Base-by-base conservation (phyloP, 108 stramenopile genomes). In the Cyclotella baltica region DNA sequence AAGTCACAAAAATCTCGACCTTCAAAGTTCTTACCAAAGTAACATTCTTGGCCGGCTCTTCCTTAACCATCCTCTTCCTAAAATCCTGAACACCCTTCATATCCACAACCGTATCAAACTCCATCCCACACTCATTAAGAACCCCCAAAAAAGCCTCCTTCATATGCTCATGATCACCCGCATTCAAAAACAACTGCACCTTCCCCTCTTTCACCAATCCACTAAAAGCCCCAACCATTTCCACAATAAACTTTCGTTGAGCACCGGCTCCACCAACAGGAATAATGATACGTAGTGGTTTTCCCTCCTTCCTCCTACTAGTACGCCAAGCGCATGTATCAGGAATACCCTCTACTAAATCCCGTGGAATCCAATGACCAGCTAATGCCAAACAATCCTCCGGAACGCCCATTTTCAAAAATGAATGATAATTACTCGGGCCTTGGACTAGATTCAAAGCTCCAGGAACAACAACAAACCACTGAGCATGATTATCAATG, bases 191-290 rank as follows among this genome's bases (percentile, higher is more conserved):
- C 55, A 97, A 61, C 70, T 94, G 92, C 11, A 97, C 76, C 50
- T 88, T 82, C 8, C 92, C 93, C 59, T 86, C 75, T 51, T 86
- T 80, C 36, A 95, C 83, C 57, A 89, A 80, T 33, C 72, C 61
- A 67, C 87, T 40, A 27, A 94, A 34, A 19, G 82, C 69, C 56
- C 86, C 79, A 47, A 96, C 83, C 65, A 95, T 78, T n/a, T 77
- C 68, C 9, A 89, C 71, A 72, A 97, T 92, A 68, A 96, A 97
- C 35, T 84, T 93, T 63, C 91, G 81, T 83, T 97, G 96, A 0
- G 96, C 96, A 31, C 96, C 96, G 1, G 96, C 96, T 27, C 96
- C 96, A 62, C 96, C 96, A 3, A 97, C 93, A 34, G 96, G 96
- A 35, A 97, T 86, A 62, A 97, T 83, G 31, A 97, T 77, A 48